Conservation (phyloP, 225 moss, liverwort and hornwort genomes). For the Thuidium tamariscinum region DNA sequence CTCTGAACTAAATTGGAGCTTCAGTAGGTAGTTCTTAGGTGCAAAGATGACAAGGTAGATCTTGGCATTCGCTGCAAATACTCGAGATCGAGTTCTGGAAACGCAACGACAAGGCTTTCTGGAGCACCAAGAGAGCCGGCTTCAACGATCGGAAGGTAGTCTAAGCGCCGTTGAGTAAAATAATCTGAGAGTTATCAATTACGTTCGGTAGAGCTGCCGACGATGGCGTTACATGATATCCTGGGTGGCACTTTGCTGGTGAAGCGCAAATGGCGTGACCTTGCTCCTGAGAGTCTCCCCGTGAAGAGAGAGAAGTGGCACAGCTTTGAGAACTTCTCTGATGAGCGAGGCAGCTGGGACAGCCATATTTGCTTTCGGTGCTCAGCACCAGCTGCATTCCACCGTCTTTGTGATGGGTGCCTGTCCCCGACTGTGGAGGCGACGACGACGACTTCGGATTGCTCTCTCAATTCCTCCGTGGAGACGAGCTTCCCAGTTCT, state of each 20-base stretch:
- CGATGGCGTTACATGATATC: slow-evolving; percentile 38
- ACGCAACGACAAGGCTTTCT: neutral
- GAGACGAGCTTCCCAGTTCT: neutral
- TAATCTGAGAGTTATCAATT: neutral
- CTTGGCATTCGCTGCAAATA: neutral
- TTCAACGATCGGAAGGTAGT: neutral
- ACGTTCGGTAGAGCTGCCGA: neutral
- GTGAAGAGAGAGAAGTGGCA: slow-evolving; percentile 4
- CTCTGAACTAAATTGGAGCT: neutral
- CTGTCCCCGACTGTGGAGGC: neutral
- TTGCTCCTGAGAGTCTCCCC: neutral
- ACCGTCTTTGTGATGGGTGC: slow-evolving; percentile 8
- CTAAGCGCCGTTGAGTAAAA: neutral
- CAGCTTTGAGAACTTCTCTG: neutral
- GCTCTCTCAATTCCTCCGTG: slow-evolving; percentile 3
- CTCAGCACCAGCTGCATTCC: slow-evolving; percentile 6
- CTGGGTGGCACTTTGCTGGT: neutral
- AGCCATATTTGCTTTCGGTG: neutral
- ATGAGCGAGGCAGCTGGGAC: slow-evolving; percentile 1
- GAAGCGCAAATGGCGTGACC: slow-evolving; percentile 34
- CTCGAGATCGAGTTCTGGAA: neutral
- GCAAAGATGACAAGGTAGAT: neutral
- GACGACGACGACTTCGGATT: slow-evolving; percentile 3
- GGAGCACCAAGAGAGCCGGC: too few relatives aligned
- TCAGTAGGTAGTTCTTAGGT: neutral